These are phyloP conservation scores for Aspergillus pseudonomiae DNA, from an alignment of 2,329 filamentous ascomycete species.

Conservation along the genomic window DNA sequence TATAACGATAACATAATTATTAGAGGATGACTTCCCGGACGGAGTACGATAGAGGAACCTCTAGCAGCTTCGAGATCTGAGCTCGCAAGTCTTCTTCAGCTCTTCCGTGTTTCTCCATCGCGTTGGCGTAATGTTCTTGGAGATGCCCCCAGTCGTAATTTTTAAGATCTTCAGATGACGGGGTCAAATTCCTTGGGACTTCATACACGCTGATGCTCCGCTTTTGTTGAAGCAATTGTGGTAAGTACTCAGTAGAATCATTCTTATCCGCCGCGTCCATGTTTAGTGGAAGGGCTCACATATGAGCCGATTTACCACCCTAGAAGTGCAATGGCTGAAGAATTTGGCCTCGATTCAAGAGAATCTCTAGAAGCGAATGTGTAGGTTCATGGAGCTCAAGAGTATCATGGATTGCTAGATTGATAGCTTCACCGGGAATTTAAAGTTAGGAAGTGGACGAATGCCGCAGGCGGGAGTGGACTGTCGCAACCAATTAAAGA, in stretches of 20 bases:
- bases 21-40: not conserved
- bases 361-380: not conserved
- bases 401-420: not conserved
- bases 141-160: slow-evolving; percentile 79
- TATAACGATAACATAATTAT: slow-evolving; percentile 38
- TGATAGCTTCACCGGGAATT: not conserved
- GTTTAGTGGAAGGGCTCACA: not conserved
- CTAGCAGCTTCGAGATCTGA: slow-evolving; percentile 69
- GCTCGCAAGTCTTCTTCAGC: slow-evolving; percentile 67
- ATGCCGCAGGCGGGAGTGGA: not conserved
- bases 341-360: not conserved
- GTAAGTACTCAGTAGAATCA: not conserved
- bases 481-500: no score
- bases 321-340: not conserved
- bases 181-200: slow-evolving; percentile 24
- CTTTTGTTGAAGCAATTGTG: not conserved
- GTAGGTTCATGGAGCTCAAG: not conserved
- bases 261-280: not conserved
- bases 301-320: not conserved
- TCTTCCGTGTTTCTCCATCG: slow-evolving; percentile 64
- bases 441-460: not conserved
- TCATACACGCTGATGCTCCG: not conserved
- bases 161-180: slow-evolving; percentile 54
- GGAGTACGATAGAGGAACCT: slow-evolving; percentile 47
- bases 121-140: slow-evolving; percentile 67